A percentile compares a stretch with the other conserved stretches of the same genome.
Conservation (phyloP, 2,329 filamentous ascomycete species). For the Aureobasidium sp. region DNA sequence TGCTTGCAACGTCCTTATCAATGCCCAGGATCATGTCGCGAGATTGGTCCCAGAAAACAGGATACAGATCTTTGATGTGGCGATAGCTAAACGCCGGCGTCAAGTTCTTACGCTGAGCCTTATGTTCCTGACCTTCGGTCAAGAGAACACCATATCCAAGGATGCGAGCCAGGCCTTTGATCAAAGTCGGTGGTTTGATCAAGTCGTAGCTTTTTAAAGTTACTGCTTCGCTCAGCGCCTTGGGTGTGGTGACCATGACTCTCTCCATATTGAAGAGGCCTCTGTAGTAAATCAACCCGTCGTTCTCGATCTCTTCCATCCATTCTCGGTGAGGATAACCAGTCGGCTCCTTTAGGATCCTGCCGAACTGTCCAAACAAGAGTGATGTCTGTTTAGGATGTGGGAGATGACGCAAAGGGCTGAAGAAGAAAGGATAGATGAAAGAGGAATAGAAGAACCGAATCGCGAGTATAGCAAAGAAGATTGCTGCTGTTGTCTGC, state of each 20-base stretch:
- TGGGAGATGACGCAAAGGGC: constrained; percentile 35
- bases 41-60: constrained; percentile 75
- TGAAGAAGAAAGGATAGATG: constrained; percentile 34
- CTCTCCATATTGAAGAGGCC: constrained; percentile 34
- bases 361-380: constrained; percentile 33
- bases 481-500: not conserved
- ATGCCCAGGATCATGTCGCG: constrained; percentile 33
- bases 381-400: constrained; percentile 23
- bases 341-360: constrained; percentile 30
- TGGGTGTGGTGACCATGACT: constrained; percentile 33
- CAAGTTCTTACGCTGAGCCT: constrained; percentile 60
- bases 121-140: constrained; percentile 45
- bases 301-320: constrained; percentile 11
- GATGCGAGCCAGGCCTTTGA: constrained; percentile 41
- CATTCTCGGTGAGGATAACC: constrained; percentile 19
- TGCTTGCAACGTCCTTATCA: constrained; percentile 22
- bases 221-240: constrained; percentile 45
- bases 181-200: constrained; percentile 40
- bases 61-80: constrained; percentile 77
- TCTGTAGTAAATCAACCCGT: constrained; percentile 33
- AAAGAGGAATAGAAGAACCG: not conserved
- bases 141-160: constrained; percentile 47
- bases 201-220: constrained; percentile 49
- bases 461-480: not conserved
- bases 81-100: constrained; percentile 80